phyloP scores from a whole-genome alignment of 1,284 basidiomycete species.

The Exsudoporus floridanus region DNA sequence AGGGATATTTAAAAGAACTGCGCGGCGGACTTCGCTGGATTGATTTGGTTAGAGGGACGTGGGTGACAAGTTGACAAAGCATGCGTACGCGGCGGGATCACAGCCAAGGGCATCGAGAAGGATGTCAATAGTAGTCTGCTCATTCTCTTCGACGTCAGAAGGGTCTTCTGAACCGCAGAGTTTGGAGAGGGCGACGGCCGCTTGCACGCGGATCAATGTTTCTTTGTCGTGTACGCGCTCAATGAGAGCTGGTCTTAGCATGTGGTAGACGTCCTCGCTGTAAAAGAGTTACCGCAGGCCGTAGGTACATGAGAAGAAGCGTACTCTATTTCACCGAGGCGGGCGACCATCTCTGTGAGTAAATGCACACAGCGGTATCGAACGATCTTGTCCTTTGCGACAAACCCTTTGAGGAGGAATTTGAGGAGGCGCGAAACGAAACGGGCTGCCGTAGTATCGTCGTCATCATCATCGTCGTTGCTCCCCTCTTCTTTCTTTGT shows the following conservation, averaged over 20 bases:
- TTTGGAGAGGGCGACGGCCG: conserved; percentile 83
- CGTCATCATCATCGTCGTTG: conserved; percentile 62
- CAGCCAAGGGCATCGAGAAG: conserved; percentile 73
- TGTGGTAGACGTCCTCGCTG: conserved; percentile 81
- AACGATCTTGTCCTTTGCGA: conserved; percentile 87
- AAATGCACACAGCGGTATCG: conserved; percentile 80
- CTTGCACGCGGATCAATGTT: conserved; percentile 77
- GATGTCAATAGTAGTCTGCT: conserved; percentile 64
- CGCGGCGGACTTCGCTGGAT: conserved; percentile 84
- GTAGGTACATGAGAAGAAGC: conserved; percentile 22
- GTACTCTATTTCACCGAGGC: conserved; percentile 83
- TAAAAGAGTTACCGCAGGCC: background rate
- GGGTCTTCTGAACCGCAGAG: conserved; percentile 77
- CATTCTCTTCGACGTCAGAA: conserved; percentile 63
- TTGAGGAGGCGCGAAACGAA: conserved; percentile 74
- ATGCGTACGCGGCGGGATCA: conserved; percentile 77
- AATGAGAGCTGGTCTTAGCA: conserved; percentile 69
- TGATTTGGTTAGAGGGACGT: conserved; percentile 2
- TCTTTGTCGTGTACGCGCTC: conserved; percentile 88
- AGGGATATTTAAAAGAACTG: conserved; percentile 80
- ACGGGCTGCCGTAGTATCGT: conserved; percentile 69
- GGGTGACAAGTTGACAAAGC: background rate
- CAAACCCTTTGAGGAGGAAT: conserved; percentile 81
- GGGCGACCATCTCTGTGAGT: conserved; percentile 78
- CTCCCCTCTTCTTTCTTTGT: conserved; percentile 39